Percentiles rank a stretch among this genome's conserved stretches.
These are phyloP conservation scores for Penicillium cosmopolitanum DNA, from an alignment of 495 filamentous ascomycete genomes.

Conservation along the genomic window DNA sequence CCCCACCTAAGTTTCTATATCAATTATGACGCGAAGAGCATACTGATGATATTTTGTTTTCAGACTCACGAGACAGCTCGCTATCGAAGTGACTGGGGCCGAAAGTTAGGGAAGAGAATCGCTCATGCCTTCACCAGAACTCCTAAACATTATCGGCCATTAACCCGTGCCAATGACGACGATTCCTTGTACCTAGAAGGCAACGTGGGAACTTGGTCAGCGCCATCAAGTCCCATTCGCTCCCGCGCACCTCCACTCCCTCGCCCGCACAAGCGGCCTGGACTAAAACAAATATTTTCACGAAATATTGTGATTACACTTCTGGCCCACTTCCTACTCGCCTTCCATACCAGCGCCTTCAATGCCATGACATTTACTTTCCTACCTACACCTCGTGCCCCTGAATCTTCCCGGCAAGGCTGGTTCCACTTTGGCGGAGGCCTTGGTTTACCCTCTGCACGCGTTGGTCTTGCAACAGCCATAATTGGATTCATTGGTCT, in stretches of 20 bases:
- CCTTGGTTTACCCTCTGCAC: conserved; percentile 66
- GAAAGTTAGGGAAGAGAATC: conserved; percentile 49
- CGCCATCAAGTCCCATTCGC: conserved; percentile 32
- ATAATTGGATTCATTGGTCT: conserved; percentile 73
- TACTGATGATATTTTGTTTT: neutral
- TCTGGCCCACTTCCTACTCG: conserved; percentile 65
- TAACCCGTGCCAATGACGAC: conserved; percentile 31
- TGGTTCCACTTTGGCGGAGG: conserved; percentile 73
- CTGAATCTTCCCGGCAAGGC: conserved; percentile 45
- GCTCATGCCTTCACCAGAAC: conserved; percentile 34
- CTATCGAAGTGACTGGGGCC: conserved; percentile 54
- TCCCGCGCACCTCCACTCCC: conserved; percentile 17
- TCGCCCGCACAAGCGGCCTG: conserved; percentile 37
- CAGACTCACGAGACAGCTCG: conserved; percentile 55
- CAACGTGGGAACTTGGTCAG: conserved; percentile 31
- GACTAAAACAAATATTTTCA: conserved; percentile 65
- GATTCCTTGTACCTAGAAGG: conserved; percentile 38
- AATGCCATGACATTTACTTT: conserved; percentile 75
- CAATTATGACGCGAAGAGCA: neutral
- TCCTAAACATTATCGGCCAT: conserved; percentile 33
- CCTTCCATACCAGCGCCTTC: conserved; percentile 77
- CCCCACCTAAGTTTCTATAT: neutral
- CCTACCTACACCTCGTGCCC: conserved; percentile 65
- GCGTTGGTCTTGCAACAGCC: conserved; percentile 70
- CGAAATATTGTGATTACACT: conserved; percentile 64